phyloP scores from a whole-genome alignment of 768 basidiomycete genomes.

The Cystofilobasidium macerans region DNA sequence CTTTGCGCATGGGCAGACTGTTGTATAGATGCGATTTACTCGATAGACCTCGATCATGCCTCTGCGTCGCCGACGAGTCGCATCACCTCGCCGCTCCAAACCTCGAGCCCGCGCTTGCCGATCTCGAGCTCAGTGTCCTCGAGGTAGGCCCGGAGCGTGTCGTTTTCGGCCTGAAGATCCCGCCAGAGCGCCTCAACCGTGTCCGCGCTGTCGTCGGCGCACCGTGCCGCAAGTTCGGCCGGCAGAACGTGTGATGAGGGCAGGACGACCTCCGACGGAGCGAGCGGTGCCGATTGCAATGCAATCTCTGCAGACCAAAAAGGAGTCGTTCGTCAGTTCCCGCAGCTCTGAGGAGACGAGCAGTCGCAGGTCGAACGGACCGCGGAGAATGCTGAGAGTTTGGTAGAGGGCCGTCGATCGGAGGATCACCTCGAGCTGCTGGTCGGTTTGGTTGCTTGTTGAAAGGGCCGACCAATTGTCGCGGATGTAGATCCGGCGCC shows the following conservation, averaged over 20 bases:
- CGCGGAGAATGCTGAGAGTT: conserved; percentile 43
- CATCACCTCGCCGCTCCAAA: conserved; percentile 34
- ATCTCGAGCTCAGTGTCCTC: conserved; percentile 21
- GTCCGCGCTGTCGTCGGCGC: conserved; percentile 28
- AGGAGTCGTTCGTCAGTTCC: neutral
- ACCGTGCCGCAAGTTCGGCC: conserved; percentile 34
- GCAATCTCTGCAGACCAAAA: conserved; percentile 9
- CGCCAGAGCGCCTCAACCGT: conserved; percentile 33
- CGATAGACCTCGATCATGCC: neutral
- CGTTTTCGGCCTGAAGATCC: conserved; percentile 36
- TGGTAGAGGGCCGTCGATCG: conserved; percentile 62
- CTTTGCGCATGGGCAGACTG: neutral
- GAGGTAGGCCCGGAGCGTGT: conserved; percentile 30
- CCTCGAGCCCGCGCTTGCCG: conserved; percentile 30
- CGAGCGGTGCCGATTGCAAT: neutral
- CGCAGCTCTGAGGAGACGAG: conserved; percentile 26
- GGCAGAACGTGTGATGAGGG: conserved; percentile 29
- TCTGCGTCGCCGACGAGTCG: conserved; percentile 29
- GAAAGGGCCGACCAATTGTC: conserved; percentile 76
- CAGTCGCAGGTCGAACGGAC: conserved; percentile 20
- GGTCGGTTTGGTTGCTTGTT: conserved; percentile 65
- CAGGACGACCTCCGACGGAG: conserved; percentile 28
- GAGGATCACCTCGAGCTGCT: conserved; percentile 61
- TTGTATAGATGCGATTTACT: neutral
- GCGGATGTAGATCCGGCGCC: conserved; percentile 77